Base-by-base conservation (phyloP, 257 asterid genomes). In the Nicotiana tomentosiformis region DNA sequence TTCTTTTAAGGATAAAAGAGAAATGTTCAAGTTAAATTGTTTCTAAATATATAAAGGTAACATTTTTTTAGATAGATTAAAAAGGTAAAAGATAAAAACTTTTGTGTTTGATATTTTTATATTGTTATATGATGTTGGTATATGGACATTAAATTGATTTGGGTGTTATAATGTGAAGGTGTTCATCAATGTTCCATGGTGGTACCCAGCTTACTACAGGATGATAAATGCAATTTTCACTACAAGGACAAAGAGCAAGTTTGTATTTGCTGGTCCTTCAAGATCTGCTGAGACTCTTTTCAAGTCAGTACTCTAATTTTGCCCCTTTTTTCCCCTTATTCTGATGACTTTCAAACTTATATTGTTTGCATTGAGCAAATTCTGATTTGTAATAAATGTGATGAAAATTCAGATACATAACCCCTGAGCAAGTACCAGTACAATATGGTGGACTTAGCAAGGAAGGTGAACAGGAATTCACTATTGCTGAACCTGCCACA, bases 141-240 rank as follows among this genome's bases (percentile, higher is more conserved):
- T 23, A 11, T 79, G 9, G 33, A 64, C 4, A 79, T 39, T 39
- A 61, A 79, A 8, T 39, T n/a, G 3, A 58, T 32, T 7, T 79
- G 35, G 18, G 12, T 49, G 37, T 39, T 39, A 61, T 39, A 61
- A 8, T 77, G 62, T 57, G 81, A 88, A 95, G 99, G 96, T 95
- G 85, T 93, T 94, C 85, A 82, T 95, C 95, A 95, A 95, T 88
- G 99, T 95, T 39, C 99, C 99, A 49, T 95, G 99, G 99, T 95
- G 99, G 98, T 92, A 94, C 84, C 90, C 92, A 91, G 97, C 99
- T 29, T 95, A 89, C 92, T 92, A 94, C 77, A 93, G 93, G 80
- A 89, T 96, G 98, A 92, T 96, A 80, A 93, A 92, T 74, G 97
- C 98, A 33, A 89, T 94, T 91, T 84, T 94, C 86, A 94, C 98